Conservation (phyloP, 345 rosid genomes). For the Heritiera littoralis region DNA sequence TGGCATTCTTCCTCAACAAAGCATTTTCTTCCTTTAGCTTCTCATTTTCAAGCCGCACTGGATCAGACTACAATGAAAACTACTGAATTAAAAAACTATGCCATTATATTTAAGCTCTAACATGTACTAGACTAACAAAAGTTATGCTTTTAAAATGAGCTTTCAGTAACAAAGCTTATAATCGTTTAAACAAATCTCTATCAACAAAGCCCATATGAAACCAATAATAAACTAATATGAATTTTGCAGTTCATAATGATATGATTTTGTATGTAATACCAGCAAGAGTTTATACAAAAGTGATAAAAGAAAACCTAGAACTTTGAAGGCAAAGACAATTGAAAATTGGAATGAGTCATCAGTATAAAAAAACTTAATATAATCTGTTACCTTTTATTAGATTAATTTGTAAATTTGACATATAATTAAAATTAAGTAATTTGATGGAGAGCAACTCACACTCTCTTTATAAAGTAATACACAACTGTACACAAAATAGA, state of each 20-base stretch:
- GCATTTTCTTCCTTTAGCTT: background rate
- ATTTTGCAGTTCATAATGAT: no score
- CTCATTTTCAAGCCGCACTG: constrained; percentile 11
- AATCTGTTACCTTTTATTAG: no score
- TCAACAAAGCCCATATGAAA: background rate
- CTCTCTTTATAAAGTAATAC: background rate
- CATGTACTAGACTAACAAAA: background rate
- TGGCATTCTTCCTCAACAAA: background rate
- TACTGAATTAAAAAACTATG: no score
- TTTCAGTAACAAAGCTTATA: background rate
- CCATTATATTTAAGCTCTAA: background rate
- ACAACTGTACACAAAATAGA: no score
- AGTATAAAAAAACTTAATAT: no score
- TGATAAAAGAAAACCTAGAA: no score
- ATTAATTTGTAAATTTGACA: no score
- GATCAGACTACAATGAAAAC: background rate
- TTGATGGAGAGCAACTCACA: background rate
- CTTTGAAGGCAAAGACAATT: no score
- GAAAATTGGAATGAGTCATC: no score
- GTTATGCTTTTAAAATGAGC: background rate
- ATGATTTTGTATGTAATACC: no score
- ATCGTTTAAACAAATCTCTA: background rate
- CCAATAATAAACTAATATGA: background rate
- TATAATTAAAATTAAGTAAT: no score
- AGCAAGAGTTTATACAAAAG: no score